A percentile compares a stretch with the other conserved stretches of the same genome.
These are phyloP conservation scores for Trichoderma sp. DNA, from an alignment of 2,329 filamentous ascomycete genomes.

Conservation along the genomic window DNA sequence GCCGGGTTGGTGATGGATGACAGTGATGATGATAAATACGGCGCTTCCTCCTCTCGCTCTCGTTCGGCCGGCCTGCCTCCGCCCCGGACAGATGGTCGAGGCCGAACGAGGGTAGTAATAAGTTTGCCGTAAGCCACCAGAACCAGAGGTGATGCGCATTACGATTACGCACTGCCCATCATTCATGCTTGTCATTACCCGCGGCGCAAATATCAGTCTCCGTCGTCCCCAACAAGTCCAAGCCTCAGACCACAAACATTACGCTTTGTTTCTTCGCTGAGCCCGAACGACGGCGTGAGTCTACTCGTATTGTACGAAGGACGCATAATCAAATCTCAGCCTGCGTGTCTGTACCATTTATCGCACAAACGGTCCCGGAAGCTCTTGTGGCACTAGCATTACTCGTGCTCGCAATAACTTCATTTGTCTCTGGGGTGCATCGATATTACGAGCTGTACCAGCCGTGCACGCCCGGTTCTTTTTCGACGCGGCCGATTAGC, in stretches of 20 bases:
- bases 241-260: neutral
- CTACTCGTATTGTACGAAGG: neutral
- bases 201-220: constrained; percentile 18
- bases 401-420: neutral
- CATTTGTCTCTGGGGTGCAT: neutral
- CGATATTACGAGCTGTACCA: neutral
- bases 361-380: neutral
- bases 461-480: neutral
- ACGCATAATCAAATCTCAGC: constrained; percentile 5
- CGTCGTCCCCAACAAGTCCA: neutral
- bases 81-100: neutral
- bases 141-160: constrained; percentile 6
- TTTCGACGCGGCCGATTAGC: neutral
- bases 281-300: neutral
- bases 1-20: neutral
- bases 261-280: neutral
- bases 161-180: neutral
- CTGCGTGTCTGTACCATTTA: neutral
- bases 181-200: neutral
- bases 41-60: neutral
- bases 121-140: neutral
- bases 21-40: constrained; percentile 16
- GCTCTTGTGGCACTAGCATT: constrained; percentile 12
- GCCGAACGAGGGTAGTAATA: neutral
- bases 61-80: neutral